Conservation (phyloP, 1,139 yeast species). For the Kurtzmaniella quercitrusa region DNA sequence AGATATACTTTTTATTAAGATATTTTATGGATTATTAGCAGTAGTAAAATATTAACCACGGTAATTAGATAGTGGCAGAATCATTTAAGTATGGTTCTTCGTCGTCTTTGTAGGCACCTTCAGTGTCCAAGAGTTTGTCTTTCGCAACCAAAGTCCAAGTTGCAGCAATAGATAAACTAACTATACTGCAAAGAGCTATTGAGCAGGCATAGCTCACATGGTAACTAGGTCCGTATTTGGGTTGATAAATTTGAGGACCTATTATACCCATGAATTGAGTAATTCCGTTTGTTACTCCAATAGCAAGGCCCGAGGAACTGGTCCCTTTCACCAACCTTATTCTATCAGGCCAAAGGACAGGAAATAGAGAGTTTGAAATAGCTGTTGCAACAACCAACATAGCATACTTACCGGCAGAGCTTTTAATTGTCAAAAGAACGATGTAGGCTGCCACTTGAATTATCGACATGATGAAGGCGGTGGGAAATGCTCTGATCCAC, state of each 20-base stretch:
- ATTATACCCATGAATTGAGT: conserved; percentile 14
- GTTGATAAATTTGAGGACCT: conserved; percentile 14
- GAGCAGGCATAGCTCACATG: conserved; percentile 13
- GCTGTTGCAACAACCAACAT: conserved; percentile 15
- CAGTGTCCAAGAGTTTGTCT: conserved; percentile 12
- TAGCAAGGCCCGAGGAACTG: conserved; percentile 14
- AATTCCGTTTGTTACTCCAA: conserved; percentile 14
- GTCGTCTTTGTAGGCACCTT: conserved; percentile 12
- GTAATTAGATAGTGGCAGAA: too few relatives aligned
- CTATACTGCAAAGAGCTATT: conserved; percentile 12
- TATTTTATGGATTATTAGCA: not conserved
- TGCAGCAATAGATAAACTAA: conserved; percentile 8
- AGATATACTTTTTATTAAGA: not conserved
- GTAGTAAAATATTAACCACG: too few relatives aligned
- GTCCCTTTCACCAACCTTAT: conserved; percentile 14
- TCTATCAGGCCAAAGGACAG: conserved; percentile 17
- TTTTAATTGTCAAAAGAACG: conserved; percentile 10
- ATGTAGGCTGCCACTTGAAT: conserved; percentile 13
- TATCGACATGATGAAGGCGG: conserved; percentile 12
- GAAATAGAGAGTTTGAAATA: conserved; percentile 14
- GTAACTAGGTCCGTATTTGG: conserved; percentile 16
- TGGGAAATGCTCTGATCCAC: conserved; percentile 12
- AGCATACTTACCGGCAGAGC: conserved; percentile 11
- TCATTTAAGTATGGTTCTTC: not conserved
- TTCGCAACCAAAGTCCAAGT: conserved; percentile 13